Percentiles rank a stretch among this genome's conserved stretches.
phyloP scores from a whole-genome alignment of 2,329 filamentous ascomycete genomes.

The Pseudogymnoascus sp. region DNA sequence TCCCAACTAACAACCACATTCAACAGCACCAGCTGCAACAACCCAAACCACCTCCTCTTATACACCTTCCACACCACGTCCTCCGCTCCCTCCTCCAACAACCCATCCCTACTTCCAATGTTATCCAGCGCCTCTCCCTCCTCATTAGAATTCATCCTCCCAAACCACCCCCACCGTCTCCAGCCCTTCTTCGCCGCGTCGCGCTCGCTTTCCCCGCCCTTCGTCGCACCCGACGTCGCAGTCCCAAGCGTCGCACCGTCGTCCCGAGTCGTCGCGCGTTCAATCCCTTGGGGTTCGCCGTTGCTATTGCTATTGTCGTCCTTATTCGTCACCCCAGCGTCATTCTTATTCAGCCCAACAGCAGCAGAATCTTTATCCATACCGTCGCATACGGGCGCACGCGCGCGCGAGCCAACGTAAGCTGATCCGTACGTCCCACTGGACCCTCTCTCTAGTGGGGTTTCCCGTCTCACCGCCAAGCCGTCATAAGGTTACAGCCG shows the following conservation, averaged over 20 bases:
- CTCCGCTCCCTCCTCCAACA: background rate
- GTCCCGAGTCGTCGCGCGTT: background rate
- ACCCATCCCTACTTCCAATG: background rate
- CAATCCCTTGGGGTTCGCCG: background rate
- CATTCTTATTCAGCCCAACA: background rate
- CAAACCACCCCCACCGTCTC: background rate
- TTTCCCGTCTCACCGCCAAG: conserved; percentile 3
- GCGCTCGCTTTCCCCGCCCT: background rate
- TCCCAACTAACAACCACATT: conserved; percentile 95
- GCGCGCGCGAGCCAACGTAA: background rate
- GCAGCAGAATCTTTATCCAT: background rate
- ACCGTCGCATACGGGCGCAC: background rate
- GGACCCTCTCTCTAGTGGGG: background rate
- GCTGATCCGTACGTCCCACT: background rate
- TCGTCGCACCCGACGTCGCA: background rate
- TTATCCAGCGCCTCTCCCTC: conserved; percentile 9
- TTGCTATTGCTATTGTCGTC: background rate
- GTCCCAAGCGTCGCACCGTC: background rate
- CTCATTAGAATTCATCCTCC: background rate
- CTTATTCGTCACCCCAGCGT: background rate
- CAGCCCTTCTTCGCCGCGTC: background rate
- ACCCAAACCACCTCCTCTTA: conserved; percentile 80
- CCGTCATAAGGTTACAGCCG: background rate
- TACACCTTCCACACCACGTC: conserved; percentile 49
- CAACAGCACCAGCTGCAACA: conserved; percentile 72